Evolutionary conservation across 1,284 basidiomycete genomes (phyloP).

Genomic region (Flammula alnicola): DNA sequence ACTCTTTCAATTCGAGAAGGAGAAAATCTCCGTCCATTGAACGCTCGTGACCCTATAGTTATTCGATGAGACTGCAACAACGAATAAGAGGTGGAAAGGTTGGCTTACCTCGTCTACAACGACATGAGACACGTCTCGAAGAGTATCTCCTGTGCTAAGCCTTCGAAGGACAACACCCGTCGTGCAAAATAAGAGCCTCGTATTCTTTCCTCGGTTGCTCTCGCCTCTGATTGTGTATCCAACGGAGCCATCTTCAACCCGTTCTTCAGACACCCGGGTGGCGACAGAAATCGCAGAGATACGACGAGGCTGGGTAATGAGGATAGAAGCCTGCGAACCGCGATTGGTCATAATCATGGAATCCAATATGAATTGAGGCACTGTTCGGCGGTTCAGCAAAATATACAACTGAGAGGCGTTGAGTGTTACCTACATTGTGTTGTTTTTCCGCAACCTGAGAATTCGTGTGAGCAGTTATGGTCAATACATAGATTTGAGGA

Average conservation of each 20-base stretch:
- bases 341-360: conserved; percentile 68
- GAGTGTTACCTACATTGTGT: conserved; percentile 69
- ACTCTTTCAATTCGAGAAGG: conserved; percentile 82
- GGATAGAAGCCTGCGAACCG: conserved; percentile 77
- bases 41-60: conserved; percentile 80
- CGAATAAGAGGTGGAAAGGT: not conserved
- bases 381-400: conserved; percentile 39
- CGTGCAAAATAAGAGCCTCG: conserved; percentile 89
- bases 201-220: conserved; percentile 66
- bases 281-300: conserved; percentile 92
- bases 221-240: conserved; percentile 95
- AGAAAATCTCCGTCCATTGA: conserved; percentile 91
- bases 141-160: conserved; percentile 74
- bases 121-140: conserved; percentile 81
- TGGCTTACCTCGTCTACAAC: conserved; percentile 86
- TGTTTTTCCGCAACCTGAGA: conserved; percentile 85
- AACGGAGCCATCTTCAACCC: conserved; percentile 83
- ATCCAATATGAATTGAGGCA: conserved; percentile 91
- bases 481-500: conserved; percentile 3
- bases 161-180: conserved; percentile 90
- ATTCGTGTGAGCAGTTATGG: not conserved
- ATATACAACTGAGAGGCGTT: not conserved
- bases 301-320: conserved; percentile 91
- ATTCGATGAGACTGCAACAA: not conserved
- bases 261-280: conserved; percentile 85